Evolutionary conservation across 2,329 filamentous ascomycete genomes (phyloP), one percentile per base, ranked within the genome.

Genomic region (Kalmusia sp.): DNA sequence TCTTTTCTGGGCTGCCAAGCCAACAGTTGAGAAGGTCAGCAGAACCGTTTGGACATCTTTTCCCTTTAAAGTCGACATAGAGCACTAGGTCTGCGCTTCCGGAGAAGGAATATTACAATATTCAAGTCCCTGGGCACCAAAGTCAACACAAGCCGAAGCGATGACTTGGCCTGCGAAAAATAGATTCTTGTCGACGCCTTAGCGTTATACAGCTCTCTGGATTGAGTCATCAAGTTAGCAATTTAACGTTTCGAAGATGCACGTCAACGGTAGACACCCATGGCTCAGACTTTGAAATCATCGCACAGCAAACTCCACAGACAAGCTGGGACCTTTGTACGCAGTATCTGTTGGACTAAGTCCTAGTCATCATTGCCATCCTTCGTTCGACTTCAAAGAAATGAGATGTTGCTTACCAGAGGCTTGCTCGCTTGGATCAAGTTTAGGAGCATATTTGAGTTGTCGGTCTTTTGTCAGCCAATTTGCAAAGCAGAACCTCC

Each of bases 231-330:
- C 30, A 15, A 8, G 21, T 22, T 12, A n/a, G 17, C 12, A 19
- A 25, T 6, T 6, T 14, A 9, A 21, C 4, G 6, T n/a, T 34
- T 17, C 3, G 25, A 15, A 27, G 2, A 34, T 3, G 12, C 25
- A 17, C 15, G 21, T 9, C 15, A 11, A 25, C 11, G 17, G 14
- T 12, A 15, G 8, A 3, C 3, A 30, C 12, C 14, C 1, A 25
- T 35, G 43, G 43, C 43, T 46, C 43, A 46, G 43, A 46, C 21
- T 4, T 35, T 3, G 8, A 25, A 1, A 14, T 34, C 24, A 35
- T 46, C 43, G 43, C 43, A 46, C 43, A 46, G n/a, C 43, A 21
- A 46, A n/a, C 15, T 25, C 43, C 43, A 25, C 30, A 27, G 25
- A 30, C 21, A 35, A 7, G 21, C 12, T 22, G 43, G 21, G 30